phyloP scores from a whole-genome alignment of 208 protist species.

The Leishmania turanica region DNA sequence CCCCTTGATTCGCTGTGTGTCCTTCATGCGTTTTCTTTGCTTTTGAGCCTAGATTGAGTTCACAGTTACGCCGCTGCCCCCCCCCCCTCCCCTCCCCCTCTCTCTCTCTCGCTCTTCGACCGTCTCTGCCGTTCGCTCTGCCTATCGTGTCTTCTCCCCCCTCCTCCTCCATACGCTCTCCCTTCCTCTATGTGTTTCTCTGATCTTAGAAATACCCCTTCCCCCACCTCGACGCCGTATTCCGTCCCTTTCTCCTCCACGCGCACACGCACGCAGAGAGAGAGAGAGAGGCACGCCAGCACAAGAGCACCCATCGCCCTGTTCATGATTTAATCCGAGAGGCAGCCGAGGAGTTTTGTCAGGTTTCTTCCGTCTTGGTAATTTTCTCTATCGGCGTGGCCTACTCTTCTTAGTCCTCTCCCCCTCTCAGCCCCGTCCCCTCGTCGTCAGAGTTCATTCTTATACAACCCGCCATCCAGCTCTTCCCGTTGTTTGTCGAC shows the following conservation, averaged over 20 bases:
- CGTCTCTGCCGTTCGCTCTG: neutral
- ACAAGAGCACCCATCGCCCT: neutral
- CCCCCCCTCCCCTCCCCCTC: neutral
- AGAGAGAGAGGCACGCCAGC: neutral
- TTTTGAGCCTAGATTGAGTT: neutral
- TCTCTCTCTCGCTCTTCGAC: neutral
- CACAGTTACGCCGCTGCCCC: neutral
- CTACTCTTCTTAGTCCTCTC: neutral
- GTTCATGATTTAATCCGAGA: neutral
- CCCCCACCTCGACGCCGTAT: neutral
- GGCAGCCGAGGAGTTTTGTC: neutral
- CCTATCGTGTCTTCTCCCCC: neutral
- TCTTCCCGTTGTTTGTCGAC: neutral
- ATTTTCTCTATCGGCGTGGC: neutral
- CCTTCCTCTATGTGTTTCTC: neutral
- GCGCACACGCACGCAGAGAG: neutral
- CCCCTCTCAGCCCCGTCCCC: neutral
- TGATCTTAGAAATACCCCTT: neutral
- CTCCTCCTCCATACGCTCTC: neutral
- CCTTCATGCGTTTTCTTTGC: neutral
- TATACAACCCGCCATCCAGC: neutral
- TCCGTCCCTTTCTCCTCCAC: neutral
- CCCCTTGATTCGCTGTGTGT: neutral
- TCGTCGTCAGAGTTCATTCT: neutral
- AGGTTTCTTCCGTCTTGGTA: neutral